Evolutionary conservation across 768 basidiomycete genomes (phyloP).

Genomic region (Lactarius pseudohatsudake): DNA sequence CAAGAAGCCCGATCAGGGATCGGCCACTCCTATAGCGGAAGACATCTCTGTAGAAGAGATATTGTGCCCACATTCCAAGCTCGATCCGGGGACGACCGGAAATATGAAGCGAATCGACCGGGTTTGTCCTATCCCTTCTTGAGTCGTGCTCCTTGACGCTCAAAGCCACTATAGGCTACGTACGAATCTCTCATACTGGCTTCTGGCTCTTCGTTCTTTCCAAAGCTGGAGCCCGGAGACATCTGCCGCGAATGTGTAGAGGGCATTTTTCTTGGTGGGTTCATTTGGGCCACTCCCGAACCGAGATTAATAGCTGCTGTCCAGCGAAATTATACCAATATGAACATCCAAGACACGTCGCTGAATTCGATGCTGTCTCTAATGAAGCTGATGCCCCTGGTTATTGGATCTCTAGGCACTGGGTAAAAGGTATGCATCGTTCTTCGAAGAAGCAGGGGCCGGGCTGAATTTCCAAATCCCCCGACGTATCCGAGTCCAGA

Average conservation of each 20-base stretch:
- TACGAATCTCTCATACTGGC: conserved; percentile 42
- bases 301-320: conserved; percentile 5
- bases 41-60: conserved; percentile 45
- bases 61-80: conserved; percentile 57
- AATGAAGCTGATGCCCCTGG: conserved; percentile 45
- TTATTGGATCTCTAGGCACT: conserved; percentile 76
- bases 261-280: conserved; percentile 55
- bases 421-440: conserved; percentile 63
- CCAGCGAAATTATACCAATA: conserved; percentile 68
- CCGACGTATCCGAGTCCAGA: conserved; percentile 43
- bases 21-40: conserved; percentile 40
- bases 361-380: conserved; percentile 55
- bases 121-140: conserved; percentile 39
- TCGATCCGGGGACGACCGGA: conserved; percentile 58
- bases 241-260: conserved; percentile 63
- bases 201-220: conserved; percentile 45
- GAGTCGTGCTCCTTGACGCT: neutral
- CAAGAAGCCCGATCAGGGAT: neutral
- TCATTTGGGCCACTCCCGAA: conserved; percentile 8
- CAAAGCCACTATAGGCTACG: conserved; percentile 40
- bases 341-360: conserved; percentile 63
- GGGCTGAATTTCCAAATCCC: conserved; percentile 7
- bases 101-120: conserved; percentile 68
- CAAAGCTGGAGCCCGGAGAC: conserved; percentile 47
- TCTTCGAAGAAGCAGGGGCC: conserved; percentile 2